Evolutionary conservation across 805 yeast genomes (phyloP).

Genomic region (Metschnikowia colocasiae): DNA sequence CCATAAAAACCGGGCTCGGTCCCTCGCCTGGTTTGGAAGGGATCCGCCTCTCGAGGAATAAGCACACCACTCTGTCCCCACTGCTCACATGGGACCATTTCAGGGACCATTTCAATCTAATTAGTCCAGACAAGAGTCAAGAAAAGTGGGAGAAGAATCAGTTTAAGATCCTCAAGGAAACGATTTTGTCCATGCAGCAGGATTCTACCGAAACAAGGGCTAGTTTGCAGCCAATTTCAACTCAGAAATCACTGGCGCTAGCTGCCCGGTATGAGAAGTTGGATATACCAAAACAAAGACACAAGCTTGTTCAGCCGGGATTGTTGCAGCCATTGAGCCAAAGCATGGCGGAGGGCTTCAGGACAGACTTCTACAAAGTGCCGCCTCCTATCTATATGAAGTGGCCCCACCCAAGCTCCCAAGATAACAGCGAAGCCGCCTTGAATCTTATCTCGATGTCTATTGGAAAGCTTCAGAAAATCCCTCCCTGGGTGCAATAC

Average conservation of each 20-base stretch:
- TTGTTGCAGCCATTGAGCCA: background rate
- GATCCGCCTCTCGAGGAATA: no score
- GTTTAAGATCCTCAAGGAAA: background rate
- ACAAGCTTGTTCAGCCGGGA: background rate
- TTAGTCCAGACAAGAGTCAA: background rate
- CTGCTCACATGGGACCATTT: slow-evolving; percentile 3
- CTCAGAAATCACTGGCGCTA: background rate
- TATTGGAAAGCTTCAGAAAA: background rate
- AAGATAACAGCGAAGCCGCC: background rate
- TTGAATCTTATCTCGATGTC: background rate
- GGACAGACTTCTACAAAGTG: background rate
- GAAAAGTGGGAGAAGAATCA: background rate
- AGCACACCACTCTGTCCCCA: background rate
- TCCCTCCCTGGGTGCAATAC: background rate
- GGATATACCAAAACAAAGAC: background rate
- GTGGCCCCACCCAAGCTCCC: background rate
- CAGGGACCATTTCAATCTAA: background rate
- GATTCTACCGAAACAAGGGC: background rate
- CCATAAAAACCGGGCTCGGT: slow-evolving; percentile 3
- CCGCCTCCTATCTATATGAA: slow-evolving; percentile 1
- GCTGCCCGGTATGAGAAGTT: background rate
- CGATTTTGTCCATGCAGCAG: background rate
- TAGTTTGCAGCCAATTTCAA: background rate
- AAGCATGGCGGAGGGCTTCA: background rate
- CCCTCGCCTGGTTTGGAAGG: background rate